A percentile compares a stretch with the other conserved stretches of the same genome.
phyloP scores from a whole-genome alignment of 306 rosid species.

The Fragaria vesca region DNA sequence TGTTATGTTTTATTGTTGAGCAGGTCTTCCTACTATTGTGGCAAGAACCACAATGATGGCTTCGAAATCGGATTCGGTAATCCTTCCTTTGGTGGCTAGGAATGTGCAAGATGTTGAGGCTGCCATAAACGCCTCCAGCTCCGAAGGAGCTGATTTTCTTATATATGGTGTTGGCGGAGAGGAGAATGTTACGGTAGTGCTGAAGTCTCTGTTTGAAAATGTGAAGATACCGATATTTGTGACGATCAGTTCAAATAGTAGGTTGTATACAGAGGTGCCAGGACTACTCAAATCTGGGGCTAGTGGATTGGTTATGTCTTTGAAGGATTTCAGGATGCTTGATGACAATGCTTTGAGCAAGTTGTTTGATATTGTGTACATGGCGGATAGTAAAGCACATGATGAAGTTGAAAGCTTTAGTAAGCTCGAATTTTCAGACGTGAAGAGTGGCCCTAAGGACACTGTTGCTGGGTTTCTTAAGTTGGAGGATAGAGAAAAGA shows the following conservation, averaged over 20 bases:
- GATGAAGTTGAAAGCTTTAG: constrained; percentile 22
- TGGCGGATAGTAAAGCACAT: constrained; percentile 25
- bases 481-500: constrained; percentile 72
- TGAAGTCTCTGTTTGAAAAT: constrained; percentile 43
- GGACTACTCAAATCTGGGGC: constrained; percentile 62
- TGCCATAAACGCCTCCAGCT: constrained; percentile 70
- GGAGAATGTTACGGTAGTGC: constrained; percentile 30
- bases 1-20: constrained; percentile 16
- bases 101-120: constrained; percentile 55
- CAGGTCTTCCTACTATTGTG: constrained; percentile 90
- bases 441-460: constrained; percentile 40
- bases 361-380: constrained; percentile 38
- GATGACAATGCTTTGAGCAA: constrained; percentile 44
- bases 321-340: constrained; percentile 51
- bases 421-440: constrained; percentile 25
- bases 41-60: constrained; percentile 84
- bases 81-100: constrained; percentile 92
- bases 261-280: constrained; percentile 43
- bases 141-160: constrained; percentile 97
- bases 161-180: constrained; percentile 46
- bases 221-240: constrained; percentile 87
- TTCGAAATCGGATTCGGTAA: constrained; percentile 63
- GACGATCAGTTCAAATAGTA: constrained; percentile 18
- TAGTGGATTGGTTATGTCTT: constrained; percentile 70
- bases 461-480: constrained; percentile 71